phyloP scores from a whole-genome alignment of 192 early-diverging fungal genomes.

The Entomortierella beljakovae region DNA sequence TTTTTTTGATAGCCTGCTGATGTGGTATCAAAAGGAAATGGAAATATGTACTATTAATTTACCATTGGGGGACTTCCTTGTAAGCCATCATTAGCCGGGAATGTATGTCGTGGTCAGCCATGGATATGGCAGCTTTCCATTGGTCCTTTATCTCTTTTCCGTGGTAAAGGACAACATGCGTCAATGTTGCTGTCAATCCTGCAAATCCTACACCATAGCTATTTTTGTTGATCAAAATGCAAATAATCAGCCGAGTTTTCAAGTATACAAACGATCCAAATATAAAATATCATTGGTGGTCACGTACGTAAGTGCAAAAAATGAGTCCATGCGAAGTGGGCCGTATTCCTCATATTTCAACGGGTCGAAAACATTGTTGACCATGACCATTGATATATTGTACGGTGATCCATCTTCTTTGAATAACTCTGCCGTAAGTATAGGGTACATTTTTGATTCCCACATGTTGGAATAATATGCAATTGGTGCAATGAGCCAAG shows the following conservation, averaged over 20 bases:
- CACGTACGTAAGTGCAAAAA: no score
- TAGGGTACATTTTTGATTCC: not conserved
- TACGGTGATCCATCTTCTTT: not conserved
- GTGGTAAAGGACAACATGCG: slow-evolving; percentile 71
- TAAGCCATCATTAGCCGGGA: slow-evolving; percentile 76
- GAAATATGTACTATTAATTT: slow-evolving; percentile 50
- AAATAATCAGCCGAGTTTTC: no score
- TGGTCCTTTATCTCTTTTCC: slow-evolving; percentile 67
- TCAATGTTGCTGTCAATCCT: slow-evolving; percentile 63
- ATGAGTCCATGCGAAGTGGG: not conserved
- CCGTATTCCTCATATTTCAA: not conserved
- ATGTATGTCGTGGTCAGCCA: slow-evolving; percentile 71
- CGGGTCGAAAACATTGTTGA: not conserved
- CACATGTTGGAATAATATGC: not conserved
- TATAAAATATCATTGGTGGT: no score
- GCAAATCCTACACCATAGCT: slow-evolving; percentile 65
- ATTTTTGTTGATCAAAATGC: no score
- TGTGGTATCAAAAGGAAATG: slow-evolving; percentile 64
- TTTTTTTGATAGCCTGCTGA: slow-evolving; percentile 65
- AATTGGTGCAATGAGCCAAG: not conserved
- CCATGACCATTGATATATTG: not conserved
- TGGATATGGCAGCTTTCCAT: slow-evolving; percentile 45
- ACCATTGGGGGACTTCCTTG: slow-evolving; percentile 82
- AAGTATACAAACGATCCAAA: no score
- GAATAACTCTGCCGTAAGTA: not conserved